Evolutionary conservation across 23 red algal species (phyloP).

Genomic region (Rhodosorus marinus): DNA sequence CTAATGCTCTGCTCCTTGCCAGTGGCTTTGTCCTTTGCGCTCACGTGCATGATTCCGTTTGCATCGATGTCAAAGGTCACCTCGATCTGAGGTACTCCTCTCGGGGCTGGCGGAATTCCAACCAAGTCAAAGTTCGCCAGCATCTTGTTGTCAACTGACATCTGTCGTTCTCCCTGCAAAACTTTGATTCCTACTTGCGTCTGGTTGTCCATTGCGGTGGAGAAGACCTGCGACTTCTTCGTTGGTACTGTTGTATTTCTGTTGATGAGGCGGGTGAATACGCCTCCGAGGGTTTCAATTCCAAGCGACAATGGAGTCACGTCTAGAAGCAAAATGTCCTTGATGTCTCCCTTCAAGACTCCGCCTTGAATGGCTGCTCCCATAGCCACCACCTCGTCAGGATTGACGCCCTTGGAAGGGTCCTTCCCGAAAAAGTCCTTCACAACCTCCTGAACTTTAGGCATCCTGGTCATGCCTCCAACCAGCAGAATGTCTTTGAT

Average conservation of each 20-base stretch:
- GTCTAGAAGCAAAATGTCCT: slow-evolving; percentile 47
- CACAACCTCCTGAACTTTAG: slow-evolving; percentile 58
- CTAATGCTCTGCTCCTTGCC: slow-evolving; percentile 27
- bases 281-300: slow-evolving; percentile 53
- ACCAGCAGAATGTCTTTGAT: slow-evolving; percentile 92
- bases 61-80: slow-evolving; percentile 57
- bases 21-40: slow-evolving; percentile 35
- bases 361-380: slow-evolving; percentile 97
- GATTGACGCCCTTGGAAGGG: slow-evolving; percentile 94
- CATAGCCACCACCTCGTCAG: slow-evolving; percentile 98
- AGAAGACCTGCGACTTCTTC: slow-evolving; percentile 42
- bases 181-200: slow-evolving; percentile 64
- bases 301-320: slow-evolving; percentile 49
- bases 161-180: slow-evolving; percentile 42
- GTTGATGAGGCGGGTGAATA: slow-evolving; percentile 36
- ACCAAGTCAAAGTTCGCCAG: slow-evolving; percentile 47
- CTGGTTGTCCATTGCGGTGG: slow-evolving; percentile 34
- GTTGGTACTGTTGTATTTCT: slow-evolving; percentile 49
- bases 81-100: slow-evolving; percentile 50
- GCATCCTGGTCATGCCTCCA: slow-evolving; percentile 91
- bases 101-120: slow-evolving; percentile 47
- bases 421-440: slow-evolving; percentile 84
- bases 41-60: slow-evolving; percentile 58
- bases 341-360: slow-evolving; percentile 69
- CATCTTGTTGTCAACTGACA: slow-evolving; percentile 42